phyloP scores from a whole-genome alignment of 495 filamentous ascomycete genomes.

The Hypomontagnella monticulosa region DNA sequence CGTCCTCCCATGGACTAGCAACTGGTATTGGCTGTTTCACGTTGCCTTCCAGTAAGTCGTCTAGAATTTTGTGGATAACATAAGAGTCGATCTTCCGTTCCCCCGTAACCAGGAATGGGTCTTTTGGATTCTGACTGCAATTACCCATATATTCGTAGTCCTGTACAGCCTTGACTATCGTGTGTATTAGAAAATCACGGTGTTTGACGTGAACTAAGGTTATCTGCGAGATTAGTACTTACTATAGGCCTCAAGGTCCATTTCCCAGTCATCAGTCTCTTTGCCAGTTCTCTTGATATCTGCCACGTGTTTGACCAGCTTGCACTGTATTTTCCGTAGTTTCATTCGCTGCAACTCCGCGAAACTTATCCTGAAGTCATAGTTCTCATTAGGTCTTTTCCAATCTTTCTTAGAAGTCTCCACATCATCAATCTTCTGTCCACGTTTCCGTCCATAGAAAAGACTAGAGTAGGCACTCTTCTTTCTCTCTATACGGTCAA shows the following conservation, averaged over 20 bases:
- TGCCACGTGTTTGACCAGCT: constrained; percentile 3
- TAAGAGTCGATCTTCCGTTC: not conserved
- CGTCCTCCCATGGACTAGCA: not conserved
- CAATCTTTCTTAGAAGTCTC: too few relatives aligned
- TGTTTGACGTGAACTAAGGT: not conserved
- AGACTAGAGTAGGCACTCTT: too few relatives aligned
- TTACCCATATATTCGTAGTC: constrained; percentile 7
- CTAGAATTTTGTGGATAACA: not conserved
- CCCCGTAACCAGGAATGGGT: constrained; percentile 3
- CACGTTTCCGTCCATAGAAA: too few relatives aligned
- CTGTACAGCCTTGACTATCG: constrained; percentile 1
- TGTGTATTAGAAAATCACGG: not conserved
- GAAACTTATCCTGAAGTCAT: constrained; percentile 13
- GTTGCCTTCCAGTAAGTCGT: not conserved
- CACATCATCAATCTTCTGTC: too few relatives aligned
- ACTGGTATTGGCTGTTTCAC: not conserved
- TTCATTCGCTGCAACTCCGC: constrained; percentile 3
- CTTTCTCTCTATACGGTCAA: too few relatives aligned
- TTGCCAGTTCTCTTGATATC: not conserved
- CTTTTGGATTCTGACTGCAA: not conserved
- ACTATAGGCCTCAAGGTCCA: not conserved
- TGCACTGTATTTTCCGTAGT: not conserved
- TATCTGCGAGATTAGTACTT: not conserved
- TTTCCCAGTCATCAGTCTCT: not conserved
- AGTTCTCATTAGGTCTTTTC: too few relatives aligned